Base-by-base conservation (phyloP, 73 alveolate species). In the Durusdinium trenchii region DNA sequence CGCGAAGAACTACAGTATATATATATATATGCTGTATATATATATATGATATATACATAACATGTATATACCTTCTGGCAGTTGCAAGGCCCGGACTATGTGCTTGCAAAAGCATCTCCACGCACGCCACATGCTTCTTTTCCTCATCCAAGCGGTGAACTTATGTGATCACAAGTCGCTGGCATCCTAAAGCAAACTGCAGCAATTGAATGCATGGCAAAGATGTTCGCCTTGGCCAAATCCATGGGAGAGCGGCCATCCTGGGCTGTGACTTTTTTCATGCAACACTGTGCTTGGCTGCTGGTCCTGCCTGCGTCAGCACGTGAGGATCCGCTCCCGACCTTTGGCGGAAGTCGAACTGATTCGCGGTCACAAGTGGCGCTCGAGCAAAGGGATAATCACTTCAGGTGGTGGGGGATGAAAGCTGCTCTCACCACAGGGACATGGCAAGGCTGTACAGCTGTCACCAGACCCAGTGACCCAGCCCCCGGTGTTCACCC, bases 211-310 rank as follows among this genome's bases (percentile, higher is more conserved):
- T 9, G 64, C 64, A 20, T 20, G 20, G 20, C 47, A 0, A 35
- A 36, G 20, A 10, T 73, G 48, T 32, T 16, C 3, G 89, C 98
- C 98, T 91, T 91, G 46, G 98, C 98, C 73, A 91, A 42, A 54
- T 91, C 98, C 75, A 91, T 52, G 26, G 89, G 71, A 51, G 98
- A 91, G 40, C 89, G 98, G 43, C 98, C 98, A 52, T 91, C 98
- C 98, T 91, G 28, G 51, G 26, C 47, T 26, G 57, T 36, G 43
- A 32, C 7, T 43, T 36, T n/a, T 28, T 0, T 18, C 45, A 5
- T 54, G n/a, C 32, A n/a, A 30, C 61, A 30, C 42, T 36, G 43
- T 6, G 54, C 45, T 7, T 45, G 57, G 67, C 67, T 71, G 38
- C 47, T 0, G 83, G 47, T 36, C 94, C 40, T 1, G 95, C 98